Evolutionary conservation across 2,329 filamentous ascomycete genomes (phyloP).

Genomic region (Colletotrichum sp.): DNA sequence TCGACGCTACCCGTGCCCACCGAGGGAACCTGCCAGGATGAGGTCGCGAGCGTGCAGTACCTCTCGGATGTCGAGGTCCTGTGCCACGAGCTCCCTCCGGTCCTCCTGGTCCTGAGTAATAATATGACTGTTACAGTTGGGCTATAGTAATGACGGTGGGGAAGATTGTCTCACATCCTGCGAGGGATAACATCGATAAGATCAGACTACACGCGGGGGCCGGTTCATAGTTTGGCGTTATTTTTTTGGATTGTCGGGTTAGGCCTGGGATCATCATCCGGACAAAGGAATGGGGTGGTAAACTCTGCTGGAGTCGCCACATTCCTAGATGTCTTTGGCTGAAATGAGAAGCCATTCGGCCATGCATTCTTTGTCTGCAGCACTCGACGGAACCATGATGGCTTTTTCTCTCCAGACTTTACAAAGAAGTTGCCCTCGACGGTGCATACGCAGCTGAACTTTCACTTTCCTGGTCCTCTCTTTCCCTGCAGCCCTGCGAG

Average conservation of each 20-base stretch:
- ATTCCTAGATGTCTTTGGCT: conserved; percentile 19
- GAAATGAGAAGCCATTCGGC: conserved; percentile 16
- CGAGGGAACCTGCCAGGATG: conserved; percentile 76
- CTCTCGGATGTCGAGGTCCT: conserved; percentile 80
- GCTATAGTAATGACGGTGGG: conserved; percentile 36
- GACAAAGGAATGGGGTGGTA: conserved; percentile 21
- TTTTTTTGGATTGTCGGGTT: not conserved
- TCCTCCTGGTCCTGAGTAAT: conserved; percentile 82
- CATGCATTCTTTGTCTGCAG: conserved; percentile 18
- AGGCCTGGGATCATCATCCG: conserved; percentile 10
- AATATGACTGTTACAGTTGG: conserved; percentile 88
- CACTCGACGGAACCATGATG: conserved; percentile 7
- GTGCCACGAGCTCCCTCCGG: conserved; percentile 77
- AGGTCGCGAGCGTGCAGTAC: conserved; percentile 74
- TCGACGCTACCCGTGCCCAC: conserved; percentile 83
- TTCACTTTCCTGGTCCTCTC: not conserved
- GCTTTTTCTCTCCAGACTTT: conserved; percentile 11
- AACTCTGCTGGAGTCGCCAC: conserved; percentile 14
- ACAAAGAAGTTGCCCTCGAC: conserved; percentile 19
- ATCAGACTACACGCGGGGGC: conserved; percentile 14
- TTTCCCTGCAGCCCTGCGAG: not conserved
- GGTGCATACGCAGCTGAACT: conserved; percentile 14
- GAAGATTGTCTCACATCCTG: conserved; percentile 6
- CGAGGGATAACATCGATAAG: conserved; percentile 11
- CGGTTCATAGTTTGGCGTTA: conserved; percentile 13